A percentile compares a stretch with the other conserved stretches of the same genome.
Evolutionary conservation across 2,329 filamentous ascomycete genomes (phyloP).

Genomic region (Ilyonectria robusta): DNA sequence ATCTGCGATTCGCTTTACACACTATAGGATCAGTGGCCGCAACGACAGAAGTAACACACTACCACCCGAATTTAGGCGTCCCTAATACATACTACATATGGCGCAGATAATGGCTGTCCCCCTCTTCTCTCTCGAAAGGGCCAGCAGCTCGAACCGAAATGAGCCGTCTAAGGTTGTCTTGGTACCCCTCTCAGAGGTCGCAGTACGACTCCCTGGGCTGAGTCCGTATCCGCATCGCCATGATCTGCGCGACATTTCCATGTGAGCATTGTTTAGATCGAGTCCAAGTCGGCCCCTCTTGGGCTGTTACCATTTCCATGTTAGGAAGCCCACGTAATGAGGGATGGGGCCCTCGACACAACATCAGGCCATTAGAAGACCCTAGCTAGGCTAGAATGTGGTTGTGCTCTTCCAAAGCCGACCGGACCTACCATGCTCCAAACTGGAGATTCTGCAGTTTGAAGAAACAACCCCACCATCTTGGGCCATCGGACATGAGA

Average conservation of each 20-base stretch:
- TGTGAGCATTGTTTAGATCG: slow-evolving; percentile 12
- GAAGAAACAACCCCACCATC: slow-evolving; percentile 43
- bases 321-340: slow-evolving; percentile 28
- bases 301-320: slow-evolving; percentile 14
- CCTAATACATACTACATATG: neutral
- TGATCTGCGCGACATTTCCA: slow-evolving; percentile 19
- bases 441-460: slow-evolving; percentile 25
- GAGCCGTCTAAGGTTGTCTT: slow-evolving; percentile 11
- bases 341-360: slow-evolving; percentile 28
- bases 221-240: slow-evolving; percentile 5
- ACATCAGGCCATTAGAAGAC: slow-evolving; percentile 39
- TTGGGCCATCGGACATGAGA: slow-evolving; percentile 31
- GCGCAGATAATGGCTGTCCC: neutral
- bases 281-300: slow-evolving; percentile 16
- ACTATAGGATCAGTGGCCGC: neutral
- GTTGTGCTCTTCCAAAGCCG: slow-evolving; percentile 38
- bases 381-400: slow-evolving; percentile 38
- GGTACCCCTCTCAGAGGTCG: slow-evolving; percentile 16
- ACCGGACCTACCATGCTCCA: slow-evolving; percentile 27
- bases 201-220: slow-evolving; percentile 1
- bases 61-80: neutral
- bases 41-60: neutral
- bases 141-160: slow-evolving; percentile 25
- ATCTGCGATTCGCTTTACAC: neutral
- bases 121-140: neutral